Conservation (phyloP, 2,329 filamentous ascomycete species). For the Phoma sp. region DNA sequence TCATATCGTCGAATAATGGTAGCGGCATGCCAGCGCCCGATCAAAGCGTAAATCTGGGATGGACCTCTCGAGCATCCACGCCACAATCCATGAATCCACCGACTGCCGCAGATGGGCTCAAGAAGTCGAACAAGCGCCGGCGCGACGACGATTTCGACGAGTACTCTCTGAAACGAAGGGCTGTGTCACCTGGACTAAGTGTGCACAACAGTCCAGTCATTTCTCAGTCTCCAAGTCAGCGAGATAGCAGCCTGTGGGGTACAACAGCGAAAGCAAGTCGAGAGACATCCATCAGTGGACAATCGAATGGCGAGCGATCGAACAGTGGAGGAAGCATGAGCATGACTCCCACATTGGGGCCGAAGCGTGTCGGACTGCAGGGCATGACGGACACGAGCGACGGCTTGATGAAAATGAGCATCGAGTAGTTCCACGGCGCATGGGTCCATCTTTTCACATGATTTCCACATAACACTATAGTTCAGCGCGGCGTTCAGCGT, state of each 20-base stretch:
- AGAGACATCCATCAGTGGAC: constrained; percentile 59
- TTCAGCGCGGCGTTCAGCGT: constrained; percentile 38
- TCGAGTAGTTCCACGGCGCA: constrained; percentile 64
- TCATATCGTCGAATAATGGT: constrained; percentile 34
- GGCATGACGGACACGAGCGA: constrained; percentile 97
- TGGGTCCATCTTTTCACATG: constrained; percentile 1
- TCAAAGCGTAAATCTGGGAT: constrained; percentile 27
- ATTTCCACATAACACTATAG: background rate
- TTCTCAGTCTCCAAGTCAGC: constrained; percentile 77
- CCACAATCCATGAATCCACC: constrained; percentile 46
- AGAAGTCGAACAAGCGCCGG: constrained; percentile 69
- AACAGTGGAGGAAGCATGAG: constrained; percentile 57
- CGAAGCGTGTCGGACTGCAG: constrained; percentile 66
- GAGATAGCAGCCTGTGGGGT: constrained; percentile 74
- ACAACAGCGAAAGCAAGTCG: constrained; percentile 68
- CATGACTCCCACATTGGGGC: constrained; percentile 50
- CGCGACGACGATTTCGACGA: constrained; percentile 92
- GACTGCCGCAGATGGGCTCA: constrained; percentile 50
- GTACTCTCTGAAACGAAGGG: constrained; percentile 84
- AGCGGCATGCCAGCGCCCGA: constrained; percentile 26
- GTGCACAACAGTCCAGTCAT: constrained; percentile 87
- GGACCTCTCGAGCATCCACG: constrained; percentile 45
- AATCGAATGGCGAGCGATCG: constrained; percentile 57
- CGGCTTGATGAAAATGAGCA: constrained; percentile 95
- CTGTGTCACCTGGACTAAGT: constrained; percentile 90